Evolutionary conservation across 306 rosid genomes (phyloP).

Genomic region (Clitoria ternatea): DNA sequence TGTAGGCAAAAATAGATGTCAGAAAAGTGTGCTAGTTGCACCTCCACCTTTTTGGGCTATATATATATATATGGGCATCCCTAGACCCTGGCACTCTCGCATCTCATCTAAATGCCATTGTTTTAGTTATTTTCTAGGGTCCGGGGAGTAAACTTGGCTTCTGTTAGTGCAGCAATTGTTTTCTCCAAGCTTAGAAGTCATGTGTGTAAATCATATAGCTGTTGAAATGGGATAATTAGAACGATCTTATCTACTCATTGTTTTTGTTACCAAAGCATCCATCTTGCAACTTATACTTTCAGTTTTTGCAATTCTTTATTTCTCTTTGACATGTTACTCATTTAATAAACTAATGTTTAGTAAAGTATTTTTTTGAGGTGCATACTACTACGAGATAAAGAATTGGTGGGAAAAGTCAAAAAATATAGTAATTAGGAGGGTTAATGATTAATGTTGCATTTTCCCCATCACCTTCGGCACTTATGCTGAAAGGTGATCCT

Average conservation of each 20-base stretch:
- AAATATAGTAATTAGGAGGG: no score
- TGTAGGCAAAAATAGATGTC: constrained; percentile 33
- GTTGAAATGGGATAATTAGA: constrained; percentile 30
- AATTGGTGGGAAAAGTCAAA: no score
- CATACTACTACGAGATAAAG: no score
- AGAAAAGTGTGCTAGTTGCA: constrained; percentile 40
- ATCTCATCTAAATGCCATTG: constrained; percentile 13
- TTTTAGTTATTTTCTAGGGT: constrained; percentile 32
- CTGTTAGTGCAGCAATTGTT: constrained; percentile 14
- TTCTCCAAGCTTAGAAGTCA: constrained; percentile 15
- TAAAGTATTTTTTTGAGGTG: no score
- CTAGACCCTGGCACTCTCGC: constrained; percentile 18
- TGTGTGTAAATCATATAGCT: constrained; percentile 36
- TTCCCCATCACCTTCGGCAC: no score
- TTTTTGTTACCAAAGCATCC: constrained; percentile 21
- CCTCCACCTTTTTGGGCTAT: constrained; percentile 34
- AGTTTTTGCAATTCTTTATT: no score
- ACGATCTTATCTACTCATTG: constrained; percentile 1
- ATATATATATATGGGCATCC: constrained; percentile 14
- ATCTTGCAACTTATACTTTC: background rate
- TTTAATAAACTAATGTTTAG: no score
- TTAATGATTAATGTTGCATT: no score
- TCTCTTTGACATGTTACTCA: no score
- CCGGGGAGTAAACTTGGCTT: constrained; percentile 39
- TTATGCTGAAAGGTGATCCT: no score